Conservation (phyloP, 192 early-diverging fungal species). For the Ambispora gerdemannii region DNA sequence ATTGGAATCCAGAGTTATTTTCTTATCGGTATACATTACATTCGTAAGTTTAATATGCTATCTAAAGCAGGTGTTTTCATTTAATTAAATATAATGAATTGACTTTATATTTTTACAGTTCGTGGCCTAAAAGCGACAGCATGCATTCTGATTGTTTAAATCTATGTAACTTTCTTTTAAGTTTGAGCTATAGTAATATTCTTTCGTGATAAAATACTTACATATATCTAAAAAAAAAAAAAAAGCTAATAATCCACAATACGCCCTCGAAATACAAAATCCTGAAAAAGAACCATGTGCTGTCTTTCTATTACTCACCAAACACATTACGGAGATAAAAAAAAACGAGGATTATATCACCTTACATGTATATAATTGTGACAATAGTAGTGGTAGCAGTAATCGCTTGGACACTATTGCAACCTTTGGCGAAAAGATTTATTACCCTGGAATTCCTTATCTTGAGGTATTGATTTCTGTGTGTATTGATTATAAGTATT, state of each 20-base stretch:
- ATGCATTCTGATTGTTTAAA: slow-evolving; percentile 35
- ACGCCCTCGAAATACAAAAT: slow-evolving; percentile 60
- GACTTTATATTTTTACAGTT: slow-evolving; percentile 18
- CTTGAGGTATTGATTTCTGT: slow-evolving; percentile 37
- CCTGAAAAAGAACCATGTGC: slow-evolving; percentile 45
- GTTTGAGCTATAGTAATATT: too few relatives aligned
- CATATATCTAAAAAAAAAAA: slow-evolving; percentile 51
- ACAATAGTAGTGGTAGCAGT: too few relatives aligned
- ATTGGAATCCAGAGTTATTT: slow-evolving; percentile 84
- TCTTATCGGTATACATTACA: slow-evolving; percentile 65
- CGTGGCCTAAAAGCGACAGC: slow-evolving; percentile 33
- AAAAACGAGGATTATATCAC: slow-evolving; percentile 88
- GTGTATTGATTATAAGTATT: too few relatives aligned
- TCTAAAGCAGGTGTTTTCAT: background rate
- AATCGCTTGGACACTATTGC: too few relatives aligned
- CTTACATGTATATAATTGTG: slow-evolving; percentile 74
- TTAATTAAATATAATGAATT: background rate
- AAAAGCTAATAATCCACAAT: slow-evolving; percentile 80
- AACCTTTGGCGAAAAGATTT: slow-evolving; percentile 61
- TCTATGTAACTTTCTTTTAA: slow-evolving; percentile 36
- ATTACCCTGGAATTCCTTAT: slow-evolving; percentile 61
- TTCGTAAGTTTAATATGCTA: slow-evolving; percentile 51
- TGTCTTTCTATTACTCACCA: slow-evolving; percentile 79
- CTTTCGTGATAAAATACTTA: slow-evolving; percentile 31
- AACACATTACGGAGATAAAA: slow-evolving; percentile 77